Percentiles rank a stretch among this genome's conserved stretches.
Evolutionary conservation across 768 basidiomycete genomes (phyloP).

Genomic region (Mycena sanguinolenta): DNA sequence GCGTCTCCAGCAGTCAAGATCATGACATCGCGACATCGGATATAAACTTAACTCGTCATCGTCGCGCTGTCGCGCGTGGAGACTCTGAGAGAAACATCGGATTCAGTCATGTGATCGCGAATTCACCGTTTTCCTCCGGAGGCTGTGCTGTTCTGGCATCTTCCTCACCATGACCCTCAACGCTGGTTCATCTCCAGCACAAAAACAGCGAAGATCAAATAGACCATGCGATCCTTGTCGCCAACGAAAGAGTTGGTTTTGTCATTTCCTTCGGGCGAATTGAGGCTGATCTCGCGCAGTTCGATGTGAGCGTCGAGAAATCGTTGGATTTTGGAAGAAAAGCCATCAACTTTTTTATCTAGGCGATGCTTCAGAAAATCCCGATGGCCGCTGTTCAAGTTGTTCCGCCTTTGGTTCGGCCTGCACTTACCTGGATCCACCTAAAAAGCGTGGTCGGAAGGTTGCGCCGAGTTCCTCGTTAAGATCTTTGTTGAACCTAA

Average conservation of each 20-base stretch:
- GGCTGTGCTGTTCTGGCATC: no score
- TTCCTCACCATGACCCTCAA: background rate
- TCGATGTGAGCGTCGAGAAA: background rate
- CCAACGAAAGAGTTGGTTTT: background rate
- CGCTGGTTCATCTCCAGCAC: background rate
- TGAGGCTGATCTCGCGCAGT: background rate
- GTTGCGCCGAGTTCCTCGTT: no score
- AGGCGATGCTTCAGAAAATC: background rate
- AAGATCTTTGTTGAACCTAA: background rate
- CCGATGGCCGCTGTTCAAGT: background rate
- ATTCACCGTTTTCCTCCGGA: background rate
- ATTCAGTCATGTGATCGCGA: no score
- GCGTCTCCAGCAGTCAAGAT: no score
- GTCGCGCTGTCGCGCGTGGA: no score
- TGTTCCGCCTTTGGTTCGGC: background rate
- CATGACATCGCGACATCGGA: no score
- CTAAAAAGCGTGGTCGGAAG: background rate
- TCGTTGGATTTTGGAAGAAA: background rate
- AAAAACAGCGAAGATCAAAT: background rate
- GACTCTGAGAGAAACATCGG: no score
- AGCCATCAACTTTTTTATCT: background rate
- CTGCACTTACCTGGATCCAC: background rate
- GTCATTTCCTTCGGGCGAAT: background rate
- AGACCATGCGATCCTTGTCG: background rate
- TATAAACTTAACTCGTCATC: no score